Percentiles rank a stretch among this genome's conserved stretches.
Evolutionary conservation across 345 rosid genomes (phyloP).

Genomic region (Citrus inodora): DNA sequence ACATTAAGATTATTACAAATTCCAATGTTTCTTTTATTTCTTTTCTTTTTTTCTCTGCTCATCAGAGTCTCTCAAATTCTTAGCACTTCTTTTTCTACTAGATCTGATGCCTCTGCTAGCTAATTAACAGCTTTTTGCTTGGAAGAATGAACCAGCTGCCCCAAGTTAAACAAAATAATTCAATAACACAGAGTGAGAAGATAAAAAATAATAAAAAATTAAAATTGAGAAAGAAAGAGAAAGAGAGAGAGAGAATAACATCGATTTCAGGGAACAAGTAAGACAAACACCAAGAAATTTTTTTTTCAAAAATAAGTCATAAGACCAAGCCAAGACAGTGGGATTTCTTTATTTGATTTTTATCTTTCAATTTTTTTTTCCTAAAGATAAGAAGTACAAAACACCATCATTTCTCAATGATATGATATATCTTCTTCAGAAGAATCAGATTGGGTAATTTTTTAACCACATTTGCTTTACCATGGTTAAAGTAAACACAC

Average conservation of each 20-base stretch:
- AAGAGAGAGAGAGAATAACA: slow-evolving; percentile 18
- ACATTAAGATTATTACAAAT: slow-evolving; percentile 28
- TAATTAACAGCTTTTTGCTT: slow-evolving; percentile 66
- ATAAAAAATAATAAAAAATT: slow-evolving; percentile 25
- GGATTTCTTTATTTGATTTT: background rate
- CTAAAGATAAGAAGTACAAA: slow-evolving; percentile 31
- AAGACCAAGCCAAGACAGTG: slow-evolving; percentile 36
- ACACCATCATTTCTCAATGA: slow-evolving; percentile 71
- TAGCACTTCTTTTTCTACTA: slow-evolving; percentile 45
- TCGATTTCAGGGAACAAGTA: slow-evolving; percentile 36
- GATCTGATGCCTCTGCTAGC: slow-evolving; percentile 76
- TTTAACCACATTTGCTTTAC: slow-evolving; percentile 16
- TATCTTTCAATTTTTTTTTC: slow-evolving; percentile 12
- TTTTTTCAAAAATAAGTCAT: slow-evolving; percentile 11
- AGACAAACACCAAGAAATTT: slow-evolving; percentile 40
- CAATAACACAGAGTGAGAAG: slow-evolving; percentile 8
- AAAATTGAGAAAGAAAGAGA: slow-evolving; percentile 29
- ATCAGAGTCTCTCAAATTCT: slow-evolving; percentile 38
- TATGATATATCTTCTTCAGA: slow-evolving; percentile 28
- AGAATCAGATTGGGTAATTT: slow-evolving; percentile 3
- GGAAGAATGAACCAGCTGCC: slow-evolving; percentile 56
- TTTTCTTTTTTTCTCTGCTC: slow-evolving; percentile 20
- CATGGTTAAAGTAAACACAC: slow-evolving; percentile 13
- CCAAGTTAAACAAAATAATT: background rate
- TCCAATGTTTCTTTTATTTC: slow-evolving; percentile 34